Evolutionary conservation across 805 yeast genomes (phyloP), one percentile per base, ranked within the genome.

Genomic region (Spathaspora sp.): DNA sequence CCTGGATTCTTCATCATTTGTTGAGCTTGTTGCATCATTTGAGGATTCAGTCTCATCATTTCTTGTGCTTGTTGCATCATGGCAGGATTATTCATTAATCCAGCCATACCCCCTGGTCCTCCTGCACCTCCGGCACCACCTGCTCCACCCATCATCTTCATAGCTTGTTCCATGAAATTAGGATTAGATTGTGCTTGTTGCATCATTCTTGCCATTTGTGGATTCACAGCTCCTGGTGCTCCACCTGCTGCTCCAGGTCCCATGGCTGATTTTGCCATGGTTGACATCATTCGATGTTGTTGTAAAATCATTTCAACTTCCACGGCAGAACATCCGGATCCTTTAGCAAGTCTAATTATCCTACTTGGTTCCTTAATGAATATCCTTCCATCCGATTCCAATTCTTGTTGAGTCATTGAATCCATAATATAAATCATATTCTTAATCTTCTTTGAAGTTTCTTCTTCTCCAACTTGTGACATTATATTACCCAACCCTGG

Each of bases 211-310:
- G 79, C 73, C 68, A 78, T 75, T 56, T 72, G 72, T 18, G 80
- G 76, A 45, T 75, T 76, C 16, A n/a, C 40, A 10, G 23, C 18
- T 5, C 55, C 62, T 8, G 53, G 55, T 1, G 46, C 48, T 11
- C 58, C 57, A 11, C 66, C 67, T 11, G 61, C 57, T 5, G 53
- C 57, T 55, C 72, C 73, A 54, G 57, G 54, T 50, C 81, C 67
- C 59, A 73, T 81, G 42, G 83, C 82, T 45, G 78, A 78, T 66
- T 86, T 86, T 1, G 97, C 97, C 94, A 93, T 89, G 49, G 85
- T 78, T 0, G 96, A 90, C 96, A 94, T 91, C 86, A 90, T 87
- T 67, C 87, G 82, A 67, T 89, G 96, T 71, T 94, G 98, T 72
- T 85, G 78, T 55, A 93, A 75, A 31, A 93, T 89, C 80, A 91